Evolutionary conservation across 2,329 filamentous ascomycete species (phyloP).

Genomic region (Didymella glomerata): DNA sequence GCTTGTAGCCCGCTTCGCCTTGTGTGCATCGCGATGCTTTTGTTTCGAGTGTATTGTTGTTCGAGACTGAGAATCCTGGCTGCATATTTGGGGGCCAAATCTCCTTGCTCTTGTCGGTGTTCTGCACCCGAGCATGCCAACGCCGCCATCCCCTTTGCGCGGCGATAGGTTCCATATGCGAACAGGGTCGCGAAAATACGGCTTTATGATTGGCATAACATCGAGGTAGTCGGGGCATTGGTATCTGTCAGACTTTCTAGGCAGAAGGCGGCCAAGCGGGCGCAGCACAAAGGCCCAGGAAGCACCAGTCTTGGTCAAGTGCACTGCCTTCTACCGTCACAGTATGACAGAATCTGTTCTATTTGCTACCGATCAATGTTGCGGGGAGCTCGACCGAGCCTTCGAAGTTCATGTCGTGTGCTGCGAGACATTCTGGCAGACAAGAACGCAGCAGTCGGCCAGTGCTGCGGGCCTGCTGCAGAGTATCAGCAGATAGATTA

Average conservation of each 20-base stretch:
- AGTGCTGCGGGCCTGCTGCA: too few species aligned
- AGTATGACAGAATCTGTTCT: not conserved
- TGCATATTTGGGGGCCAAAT: not conserved
- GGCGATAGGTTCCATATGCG: not conserved
- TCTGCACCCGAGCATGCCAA: too few species aligned
- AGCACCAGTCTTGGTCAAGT: not conserved
- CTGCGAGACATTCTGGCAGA: not conserved
- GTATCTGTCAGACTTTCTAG: not conserved
- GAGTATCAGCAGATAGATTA: too few species aligned
- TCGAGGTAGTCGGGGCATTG: not conserved
- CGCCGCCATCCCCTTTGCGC: not conserved
- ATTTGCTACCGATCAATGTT: not conserved
- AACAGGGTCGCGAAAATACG: too few species aligned
- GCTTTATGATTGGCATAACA: too few species aligned
- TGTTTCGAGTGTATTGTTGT: too few species aligned
- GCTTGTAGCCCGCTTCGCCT: not conserved
- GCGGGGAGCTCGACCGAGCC: not conserved
- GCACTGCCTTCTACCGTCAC: not conserved
- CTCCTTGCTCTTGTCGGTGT: not conserved
- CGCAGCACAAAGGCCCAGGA: not conserved
- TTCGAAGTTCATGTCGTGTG: not conserved
- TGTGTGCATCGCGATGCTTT: not conserved
- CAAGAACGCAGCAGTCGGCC: not conserved
- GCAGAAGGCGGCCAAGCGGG: not conserved
- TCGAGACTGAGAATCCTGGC: not conserved